Base-by-base conservation (phyloP, 257 asterid species). In the Solanum neorickii region DNA sequence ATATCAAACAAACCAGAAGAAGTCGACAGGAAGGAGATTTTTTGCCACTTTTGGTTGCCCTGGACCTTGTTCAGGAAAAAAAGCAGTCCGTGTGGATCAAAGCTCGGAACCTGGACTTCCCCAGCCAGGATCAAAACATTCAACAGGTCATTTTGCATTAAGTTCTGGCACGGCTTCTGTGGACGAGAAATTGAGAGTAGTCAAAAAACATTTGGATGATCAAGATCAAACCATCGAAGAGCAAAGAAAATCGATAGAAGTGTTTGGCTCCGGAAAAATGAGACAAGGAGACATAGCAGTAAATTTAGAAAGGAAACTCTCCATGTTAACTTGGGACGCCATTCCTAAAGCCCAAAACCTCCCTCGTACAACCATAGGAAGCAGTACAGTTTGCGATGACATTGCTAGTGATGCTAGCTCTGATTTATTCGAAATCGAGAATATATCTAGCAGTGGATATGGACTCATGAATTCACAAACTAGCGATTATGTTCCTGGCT, bases 321-420 rank as follows among this genome's bases (percentile, higher is more conserved):
- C 98, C 46, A 90, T 94, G 92, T 88, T 96, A 75, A 90, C 97
- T 14, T 95, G 99, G 99, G 99, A 95, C 65, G 99, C 98, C 1
- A 93, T 96, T 66, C 96, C 98, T 3, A 93, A 89, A 82, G 9
- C 89, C 56, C 77, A 88, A 56, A 87, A 65, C 20, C 87, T 47
- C 10, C 82, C 90, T 46, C 85, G 92, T 25, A 80, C 94, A 2
- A 89, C 90, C 5, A 16, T 86, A 2, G 90, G 72, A 60, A 90
- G 83, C 86, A 88, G 89, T 88, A 87, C 92, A 4, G 41, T 74
- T 7, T 90, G 92, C 18, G 98, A 94, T 52, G 98, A 96, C 66
- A 89, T 93, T 93, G 95, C 95, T 1, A 96, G 99, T 59, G 97
- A 94, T 25, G 98, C 98, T 0, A 96, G 99, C 86, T 96, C 98